Evolutionary conservation across 768 basidiomycete genomes (phyloP), one percentile per base, ranked within the genome.

Genomic region (Rhodocollybia butyracea): DNA sequence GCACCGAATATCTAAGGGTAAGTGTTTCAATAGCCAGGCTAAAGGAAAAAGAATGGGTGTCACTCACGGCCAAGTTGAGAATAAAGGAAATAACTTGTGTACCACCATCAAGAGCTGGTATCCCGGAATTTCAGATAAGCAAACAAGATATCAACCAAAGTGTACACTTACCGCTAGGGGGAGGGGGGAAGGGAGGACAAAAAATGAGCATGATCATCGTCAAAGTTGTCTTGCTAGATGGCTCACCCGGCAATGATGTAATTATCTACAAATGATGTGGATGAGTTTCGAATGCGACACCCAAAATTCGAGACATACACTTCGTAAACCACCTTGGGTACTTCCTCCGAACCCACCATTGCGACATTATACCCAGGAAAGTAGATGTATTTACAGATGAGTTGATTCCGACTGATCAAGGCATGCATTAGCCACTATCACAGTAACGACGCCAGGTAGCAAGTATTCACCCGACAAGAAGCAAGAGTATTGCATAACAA

Each of bases 241-340:
- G n/a, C n/a, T n/a, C n/a, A n/a, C n/a, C 43, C 43, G n/a, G 43
- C 43, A 45, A 73, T 61, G 61, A 75, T 70, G 64, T 75, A 75
- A 66, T 69, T 72, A 41, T 53, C 38, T 46, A 31, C 54, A 31
- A 24, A 26, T 19, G 19, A 26, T 19, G 21, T 11, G 17, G 19
- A 22, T 22, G 41, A 42, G 17, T 11, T 21, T 11, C 17, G 32
- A n/a, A 40, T 39, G 38, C 22, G 27, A 26, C 7, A 13, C 21
- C 2, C 12, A 45, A 22, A 46, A 46, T 21, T 31, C 24, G 26
- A 12, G n/a, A 67, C 65, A 55, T 46, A 66, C 63, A 67, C 62
- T 73, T 73, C 45, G 69, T 70, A 67, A 74, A 74, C 66, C 66
- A 67, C 50, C 72, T 60, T 42, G 73, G 71, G 62, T 70, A 70